Evolutionary conservation across 2,329 filamentous ascomycete genomes (phyloP).

Genomic region (Aspergillus intermedius): DNA sequence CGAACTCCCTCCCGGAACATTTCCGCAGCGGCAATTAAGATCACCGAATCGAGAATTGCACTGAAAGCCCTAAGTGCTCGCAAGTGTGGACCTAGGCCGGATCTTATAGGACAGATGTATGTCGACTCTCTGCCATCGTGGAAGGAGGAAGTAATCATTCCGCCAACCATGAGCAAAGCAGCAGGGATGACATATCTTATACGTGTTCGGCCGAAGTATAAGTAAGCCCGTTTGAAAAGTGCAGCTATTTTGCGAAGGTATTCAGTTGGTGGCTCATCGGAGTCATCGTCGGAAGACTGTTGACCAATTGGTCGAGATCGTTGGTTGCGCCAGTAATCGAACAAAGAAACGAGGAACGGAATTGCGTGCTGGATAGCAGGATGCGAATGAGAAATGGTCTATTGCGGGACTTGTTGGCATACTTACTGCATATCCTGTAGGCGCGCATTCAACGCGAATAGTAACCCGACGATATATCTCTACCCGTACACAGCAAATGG

Average conservation of each 20-base stretch:
- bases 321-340: slow-evolving; percentile 34
- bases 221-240: slow-evolving; percentile 26
- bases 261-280: slow-evolving; percentile 7
- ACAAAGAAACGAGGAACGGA: slow-evolving; percentile 36
- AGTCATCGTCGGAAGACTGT: slow-evolving; percentile 10
- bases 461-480: slow-evolving; percentile 38
- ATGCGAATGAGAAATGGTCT: slow-evolving; percentile 9
- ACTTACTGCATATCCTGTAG: slow-evolving; percentile 28
- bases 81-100: slow-evolving; percentile 27
- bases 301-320: slow-evolving; percentile 16
- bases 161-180: slow-evolving; percentile 32
- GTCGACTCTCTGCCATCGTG: slow-evolving; percentile 37
- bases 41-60: slow-evolving; percentile 35
- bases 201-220: slow-evolving; percentile 25
- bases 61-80: slow-evolving; percentile 33
- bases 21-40: slow-evolving; percentile 32
- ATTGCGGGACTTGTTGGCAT: background rate
- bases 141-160: slow-evolving; percentile 30
- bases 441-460: slow-evolving; percentile 39
- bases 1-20: slow-evolving; percentile 17
- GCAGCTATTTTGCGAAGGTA: slow-evolving; percentile 12
- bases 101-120: slow-evolving; percentile 43
- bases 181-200: slow-evolving; percentile 35
- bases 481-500: slow-evolving; percentile 24
- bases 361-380: slow-evolving; percentile 25